These are phyloP conservation scores for Hericium rajendrae DNA, from an alignment of 768 basidiomycete genomes.

Conservation along the genomic window DNA sequence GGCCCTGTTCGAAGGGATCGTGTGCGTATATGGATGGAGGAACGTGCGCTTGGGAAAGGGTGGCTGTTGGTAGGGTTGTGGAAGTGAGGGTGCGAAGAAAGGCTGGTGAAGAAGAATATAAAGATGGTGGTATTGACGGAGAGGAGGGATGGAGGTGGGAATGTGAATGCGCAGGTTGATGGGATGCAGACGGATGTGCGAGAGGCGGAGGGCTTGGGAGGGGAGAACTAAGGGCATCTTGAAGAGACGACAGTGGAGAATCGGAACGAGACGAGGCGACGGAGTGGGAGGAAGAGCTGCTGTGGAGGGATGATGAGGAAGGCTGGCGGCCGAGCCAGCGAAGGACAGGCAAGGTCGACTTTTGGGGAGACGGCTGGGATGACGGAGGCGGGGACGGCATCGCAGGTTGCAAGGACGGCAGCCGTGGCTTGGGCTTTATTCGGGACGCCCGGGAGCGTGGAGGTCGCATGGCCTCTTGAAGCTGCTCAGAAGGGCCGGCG, in stretches of 20 bases:
- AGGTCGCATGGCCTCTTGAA: conserved; percentile 1
- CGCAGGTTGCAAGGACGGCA: background rate
- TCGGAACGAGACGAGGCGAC: conserved; percentile 5
- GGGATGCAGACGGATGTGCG: conserved; percentile 14
- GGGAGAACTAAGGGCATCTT: conserved; percentile 25
- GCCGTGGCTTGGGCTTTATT: background rate
- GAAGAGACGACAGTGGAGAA: conserved; percentile 23
- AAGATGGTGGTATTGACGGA: background rate
- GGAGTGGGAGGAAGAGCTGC: conserved; percentile 29
- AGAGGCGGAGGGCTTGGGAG: conserved; percentile 20
- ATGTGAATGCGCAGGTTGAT: conserved; percentile 5
- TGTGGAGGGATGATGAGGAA: conserved; percentile 27
- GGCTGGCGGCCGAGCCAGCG: conserved; percentile 35
- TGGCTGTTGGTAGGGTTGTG: conserved; percentile 53
- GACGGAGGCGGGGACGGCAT: conserved; percentile 8
- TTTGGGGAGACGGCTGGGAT: conserved; percentile 6
- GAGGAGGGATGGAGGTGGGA: conserved; percentile 10
- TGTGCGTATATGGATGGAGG: conserved; percentile 9
- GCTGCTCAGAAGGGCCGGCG: conserved; percentile 22
- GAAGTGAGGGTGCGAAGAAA: conserved; percentile 47
- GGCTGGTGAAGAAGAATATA: conserved; percentile 35
- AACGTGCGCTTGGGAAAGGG: conserved; percentile 32
- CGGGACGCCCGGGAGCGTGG: conserved; percentile 2
- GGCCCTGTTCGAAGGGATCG: background rate
- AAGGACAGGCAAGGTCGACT: conserved; percentile 24